Evolutionary conservation across 2,329 filamentous ascomycete genomes (phyloP).

Genomic region (Phaeosphaeriaceae sp.): DNA sequence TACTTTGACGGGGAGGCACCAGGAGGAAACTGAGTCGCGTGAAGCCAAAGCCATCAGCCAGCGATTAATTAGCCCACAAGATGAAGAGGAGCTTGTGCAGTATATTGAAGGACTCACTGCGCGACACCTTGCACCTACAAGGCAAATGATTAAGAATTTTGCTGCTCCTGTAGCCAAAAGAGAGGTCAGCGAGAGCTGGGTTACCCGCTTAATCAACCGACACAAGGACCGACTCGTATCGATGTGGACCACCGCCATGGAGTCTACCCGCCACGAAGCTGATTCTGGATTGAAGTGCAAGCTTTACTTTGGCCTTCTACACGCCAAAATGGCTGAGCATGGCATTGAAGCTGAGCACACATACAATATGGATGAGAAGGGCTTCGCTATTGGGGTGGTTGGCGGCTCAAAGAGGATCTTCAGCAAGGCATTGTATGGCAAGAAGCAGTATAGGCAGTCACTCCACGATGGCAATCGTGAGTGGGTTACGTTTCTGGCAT

Average conservation of each 20-base stretch:
- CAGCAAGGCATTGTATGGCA: not conserved
- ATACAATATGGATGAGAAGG: too few species aligned
- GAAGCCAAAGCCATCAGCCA: too few species aligned
- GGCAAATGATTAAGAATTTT: too few species aligned
- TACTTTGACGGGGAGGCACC: too few species aligned
- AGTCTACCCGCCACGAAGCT: slow-evolving; percentile 6
- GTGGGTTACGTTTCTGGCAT: slow-evolving; percentile 13
- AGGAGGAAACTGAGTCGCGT: too few species aligned
- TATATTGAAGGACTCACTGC: too few species aligned
- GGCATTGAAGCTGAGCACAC: not conserved
- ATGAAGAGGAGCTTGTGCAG: too few species aligned
- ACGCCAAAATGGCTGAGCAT: slow-evolving; percentile 13
- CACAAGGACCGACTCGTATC: slow-evolving; percentile 9
- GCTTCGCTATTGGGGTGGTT: too few species aligned
- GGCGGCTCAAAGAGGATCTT: slow-evolving; percentile 9
- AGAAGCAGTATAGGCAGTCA: not conserved
- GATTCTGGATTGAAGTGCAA: slow-evolving; percentile 6
- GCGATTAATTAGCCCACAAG: too few species aligned
- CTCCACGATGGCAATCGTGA: slow-evolving; percentile 3
- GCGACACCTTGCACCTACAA: too few species aligned
- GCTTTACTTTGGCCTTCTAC: slow-evolving; percentile 9
- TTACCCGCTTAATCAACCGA: slow-evolving; percentile 13
- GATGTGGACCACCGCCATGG: slow-evolving; percentile 6
- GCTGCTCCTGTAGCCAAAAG: too few species aligned
- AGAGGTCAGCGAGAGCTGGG: slow-evolving; percentile 6